These are phyloP conservation scores for Leccinum longicurvipes DNA, from an alignment of 768 basidiomycete genomes.

Conservation along the genomic window DNA sequence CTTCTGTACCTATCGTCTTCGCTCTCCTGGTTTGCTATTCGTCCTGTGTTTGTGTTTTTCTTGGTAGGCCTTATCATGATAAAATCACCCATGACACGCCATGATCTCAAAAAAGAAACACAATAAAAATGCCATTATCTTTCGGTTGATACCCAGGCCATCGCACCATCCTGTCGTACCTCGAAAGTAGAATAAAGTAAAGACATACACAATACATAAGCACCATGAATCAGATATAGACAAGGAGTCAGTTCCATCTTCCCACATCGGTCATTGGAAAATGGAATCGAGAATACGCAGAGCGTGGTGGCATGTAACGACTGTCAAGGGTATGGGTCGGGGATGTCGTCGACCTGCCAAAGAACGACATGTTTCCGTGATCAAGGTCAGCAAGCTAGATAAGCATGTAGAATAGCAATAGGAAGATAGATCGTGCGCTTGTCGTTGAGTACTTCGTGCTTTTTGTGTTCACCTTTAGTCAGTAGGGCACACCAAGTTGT, in stretches of 20 bases:
- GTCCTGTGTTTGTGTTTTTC: not conserved
- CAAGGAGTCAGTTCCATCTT: constrained; percentile 20
- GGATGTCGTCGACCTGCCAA: constrained; percentile 33
- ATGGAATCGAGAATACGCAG: constrained; percentile 12
- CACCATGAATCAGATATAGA: constrained; percentile 21
- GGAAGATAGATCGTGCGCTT: constrained; percentile 30
- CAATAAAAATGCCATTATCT: constrained; percentile 25
- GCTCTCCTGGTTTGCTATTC: not conserved
- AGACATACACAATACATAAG: constrained; percentile 29
- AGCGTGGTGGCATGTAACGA: constrained; percentile 24
- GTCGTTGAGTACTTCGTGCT: constrained; percentile 32
- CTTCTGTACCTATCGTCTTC: constrained; percentile 11
- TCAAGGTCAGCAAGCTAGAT: constrained; percentile 31
- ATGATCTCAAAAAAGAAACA: not conserved
- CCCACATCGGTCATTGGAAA: constrained; percentile 2
- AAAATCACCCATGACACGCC: not conserved
- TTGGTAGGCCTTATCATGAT: not conserved
- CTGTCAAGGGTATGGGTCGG: constrained; percentile 28
- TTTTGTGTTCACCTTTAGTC: constrained; percentile 5
- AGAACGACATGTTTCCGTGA: constrained; percentile 24
- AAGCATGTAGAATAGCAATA: constrained; percentile 32
- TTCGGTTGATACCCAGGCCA: constrained; percentile 10
- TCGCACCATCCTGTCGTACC: constrained; percentile 9
- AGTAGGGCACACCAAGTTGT: not conserved
- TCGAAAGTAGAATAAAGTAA: constrained; percentile 30